These are phyloP conservation scores for Pichia californica DNA, from an alignment of 805 yeast species.

Conservation along the genomic window DNA sequence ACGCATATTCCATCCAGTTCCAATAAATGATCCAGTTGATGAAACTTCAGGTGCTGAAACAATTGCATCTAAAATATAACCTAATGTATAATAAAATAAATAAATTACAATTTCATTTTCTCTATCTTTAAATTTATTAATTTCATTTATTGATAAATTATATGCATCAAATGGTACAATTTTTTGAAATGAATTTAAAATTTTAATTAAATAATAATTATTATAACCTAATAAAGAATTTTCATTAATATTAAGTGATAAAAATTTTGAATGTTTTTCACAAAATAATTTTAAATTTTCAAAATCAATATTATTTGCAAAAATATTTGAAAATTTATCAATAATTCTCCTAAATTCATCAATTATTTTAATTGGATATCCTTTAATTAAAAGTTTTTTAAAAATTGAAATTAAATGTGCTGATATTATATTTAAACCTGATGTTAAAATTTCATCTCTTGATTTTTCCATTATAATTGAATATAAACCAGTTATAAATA, in stretches of 20 bases:
- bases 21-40: no score
- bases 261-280: no score
- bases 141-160: no score
- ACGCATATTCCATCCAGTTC: no score
- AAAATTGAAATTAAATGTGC: conserved; percentile 3
- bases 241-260: not conserved
- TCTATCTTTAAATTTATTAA: no score
- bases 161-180: not conserved
- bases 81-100: no score
- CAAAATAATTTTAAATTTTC: conserved; percentile 9
- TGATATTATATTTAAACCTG: conserved; percentile 4
- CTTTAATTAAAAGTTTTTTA: not conserved
- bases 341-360: conserved; percentile 6
- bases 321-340: conserved; percentile 3
- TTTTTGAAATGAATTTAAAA: conserved; percentile 10
- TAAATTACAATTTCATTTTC: no score
- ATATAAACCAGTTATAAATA: conserved; percentile 11
- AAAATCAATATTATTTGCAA: conserved; percentile 3
- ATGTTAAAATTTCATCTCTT: not conserved
- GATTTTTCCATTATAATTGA: conserved; percentile 9
- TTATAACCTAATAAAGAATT: conserved; percentile 8
- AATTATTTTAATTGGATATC: not conserved
- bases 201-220: conserved; percentile 6
- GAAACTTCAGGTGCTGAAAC: no score
- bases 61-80: no score